A percentile compares a stretch with the other conserved stretches of the same genome.
phyloP scores from a whole-genome alignment of 2,329 filamentous ascomycete species.

The Purpureocillium lavendulum region DNA sequence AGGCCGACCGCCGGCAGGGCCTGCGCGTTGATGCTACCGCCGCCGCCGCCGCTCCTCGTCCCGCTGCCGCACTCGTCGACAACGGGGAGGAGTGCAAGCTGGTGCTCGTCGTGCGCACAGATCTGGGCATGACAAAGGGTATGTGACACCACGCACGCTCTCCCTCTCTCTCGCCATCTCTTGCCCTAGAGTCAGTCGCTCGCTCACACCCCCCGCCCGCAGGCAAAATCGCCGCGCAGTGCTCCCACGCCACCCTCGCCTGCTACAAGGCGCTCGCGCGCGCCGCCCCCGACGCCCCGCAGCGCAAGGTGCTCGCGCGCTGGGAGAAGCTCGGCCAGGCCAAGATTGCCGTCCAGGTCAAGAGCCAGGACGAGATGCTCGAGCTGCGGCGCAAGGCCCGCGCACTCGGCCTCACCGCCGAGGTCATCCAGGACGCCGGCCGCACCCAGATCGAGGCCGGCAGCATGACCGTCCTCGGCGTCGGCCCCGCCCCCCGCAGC shows the following conservation, averaged over 20 bases:
- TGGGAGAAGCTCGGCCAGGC: constrained; percentile 87
- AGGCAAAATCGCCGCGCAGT: constrained; percentile 98
- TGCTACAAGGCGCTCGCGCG: constrained; percentile 81
- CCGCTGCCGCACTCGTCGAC: constrained; percentile 19
- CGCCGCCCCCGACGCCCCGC: constrained; percentile 43
- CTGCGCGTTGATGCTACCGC: constrained; percentile 27
- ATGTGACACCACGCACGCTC: no score
- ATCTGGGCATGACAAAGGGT: constrained; percentile 98
- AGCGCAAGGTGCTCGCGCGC: constrained; percentile 59
- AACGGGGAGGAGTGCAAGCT: constrained; percentile 82
- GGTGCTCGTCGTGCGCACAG: constrained; percentile 83
- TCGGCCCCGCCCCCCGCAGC: constrained; percentile 74
- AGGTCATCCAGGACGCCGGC: constrained; percentile 91
- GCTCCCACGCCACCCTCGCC: constrained; percentile 89
- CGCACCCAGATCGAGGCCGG: constrained; percentile 93
- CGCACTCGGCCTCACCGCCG: constrained; percentile 76
- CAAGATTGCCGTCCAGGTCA: constrained; percentile 87
- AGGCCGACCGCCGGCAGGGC: constrained; percentile 51
- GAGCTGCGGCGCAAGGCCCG: constrained; percentile 68
- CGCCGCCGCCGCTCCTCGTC: constrained; percentile 14
- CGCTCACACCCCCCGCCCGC: not conserved
- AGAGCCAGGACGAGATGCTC: constrained; percentile 76
- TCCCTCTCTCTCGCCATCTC: not conserved
- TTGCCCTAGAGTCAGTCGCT: no score
- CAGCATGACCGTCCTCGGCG: constrained; percentile 84